phyloP scores from a whole-genome alignment of 805 yeast genomes.

The Kregervanrija delftensis region DNA sequence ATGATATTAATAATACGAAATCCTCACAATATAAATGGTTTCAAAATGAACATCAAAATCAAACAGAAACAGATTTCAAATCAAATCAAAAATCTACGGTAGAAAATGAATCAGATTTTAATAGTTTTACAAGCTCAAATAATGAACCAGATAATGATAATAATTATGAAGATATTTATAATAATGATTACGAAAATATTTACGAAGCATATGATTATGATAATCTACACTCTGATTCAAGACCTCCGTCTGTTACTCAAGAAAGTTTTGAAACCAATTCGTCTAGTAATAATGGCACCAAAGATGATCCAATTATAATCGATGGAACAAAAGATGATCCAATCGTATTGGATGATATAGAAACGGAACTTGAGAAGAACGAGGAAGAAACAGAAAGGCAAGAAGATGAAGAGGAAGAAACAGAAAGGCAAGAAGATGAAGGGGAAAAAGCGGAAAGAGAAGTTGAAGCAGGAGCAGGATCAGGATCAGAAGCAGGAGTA shows the following conservation, averaged over 20 bases:
- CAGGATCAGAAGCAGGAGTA: no score
- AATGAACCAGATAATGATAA: not conserved
- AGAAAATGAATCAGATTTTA: not conserved
- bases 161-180: not conserved
- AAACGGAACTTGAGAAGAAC: conserved; percentile 1
- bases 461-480: no score
- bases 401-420: conserved; percentile 3
- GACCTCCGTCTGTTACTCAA: no score
- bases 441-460: not conserved
- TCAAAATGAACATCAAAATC: not conserved
- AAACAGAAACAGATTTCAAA: not conserved
- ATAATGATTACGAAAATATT: not conserved
- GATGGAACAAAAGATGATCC: conserved; percentile 19
- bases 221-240: not conserved
- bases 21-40: no score
- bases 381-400: not conserved
- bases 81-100: not conserved
- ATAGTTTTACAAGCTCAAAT: not conserved
- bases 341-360: conserved; percentile 16
- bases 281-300: conserved; percentile 14
- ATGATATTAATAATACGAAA: no score
- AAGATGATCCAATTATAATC: conserved; percentile 20
- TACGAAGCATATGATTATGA: not conserved
- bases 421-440: not conserved
- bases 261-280: conserved; percentile 6